Evolutionary conservation across 371 early-diverging fungal genomes (phyloP).

Genomic region (Dichotomocladium elegans): DNA sequence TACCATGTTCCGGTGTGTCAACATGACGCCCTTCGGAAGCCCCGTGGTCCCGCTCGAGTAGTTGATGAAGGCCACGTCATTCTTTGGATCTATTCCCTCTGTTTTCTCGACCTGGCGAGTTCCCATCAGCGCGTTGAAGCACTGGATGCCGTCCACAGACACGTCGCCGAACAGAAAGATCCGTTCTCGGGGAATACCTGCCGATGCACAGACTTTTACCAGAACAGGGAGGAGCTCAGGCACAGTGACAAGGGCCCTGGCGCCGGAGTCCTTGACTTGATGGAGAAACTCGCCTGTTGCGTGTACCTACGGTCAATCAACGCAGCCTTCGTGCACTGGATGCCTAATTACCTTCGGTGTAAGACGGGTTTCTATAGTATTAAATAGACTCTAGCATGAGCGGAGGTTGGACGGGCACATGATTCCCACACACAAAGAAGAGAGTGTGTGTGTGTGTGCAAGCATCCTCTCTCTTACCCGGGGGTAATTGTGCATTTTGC

Average conservation of each 20-base stretch:
- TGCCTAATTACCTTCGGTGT: constrained; percentile 10
- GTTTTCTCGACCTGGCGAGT: constrained; percentile 6
- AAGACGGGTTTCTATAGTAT: constrained; percentile 16
- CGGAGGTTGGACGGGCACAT: too few relatives aligned
- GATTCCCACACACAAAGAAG: too few relatives aligned
- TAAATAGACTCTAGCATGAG: too few relatives aligned
- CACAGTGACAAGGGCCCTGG: constrained; percentile 50
- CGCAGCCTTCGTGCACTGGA: not conserved
- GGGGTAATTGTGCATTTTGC: constrained; percentile 35
- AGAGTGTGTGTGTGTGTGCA: too few relatives aligned
- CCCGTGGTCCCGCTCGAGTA: constrained; percentile 92
- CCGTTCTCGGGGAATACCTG: constrained; percentile 41
- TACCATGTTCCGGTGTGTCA: constrained; percentile 26
- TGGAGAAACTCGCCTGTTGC: constrained; percentile 13
- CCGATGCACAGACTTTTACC: constrained; percentile 44
- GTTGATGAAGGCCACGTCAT: constrained; percentile 75
- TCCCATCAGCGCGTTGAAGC: constrained; percentile 8
- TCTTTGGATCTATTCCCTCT: constrained; percentile 19
- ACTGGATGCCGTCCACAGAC: constrained; percentile 23
- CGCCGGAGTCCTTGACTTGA: constrained; percentile 23
- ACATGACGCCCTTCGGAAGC: constrained; percentile 42
- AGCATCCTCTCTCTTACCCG: constrained; percentile 15
- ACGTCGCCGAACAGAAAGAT: constrained; percentile 57
- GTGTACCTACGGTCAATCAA: not conserved
- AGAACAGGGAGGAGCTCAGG: constrained; percentile 42